A percentile compares a stretch with the other conserved stretches of the same genome.
phyloP scores from a whole-genome alignment of 2,329 filamentous ascomycete species.

The Cadophora malorum region DNA sequence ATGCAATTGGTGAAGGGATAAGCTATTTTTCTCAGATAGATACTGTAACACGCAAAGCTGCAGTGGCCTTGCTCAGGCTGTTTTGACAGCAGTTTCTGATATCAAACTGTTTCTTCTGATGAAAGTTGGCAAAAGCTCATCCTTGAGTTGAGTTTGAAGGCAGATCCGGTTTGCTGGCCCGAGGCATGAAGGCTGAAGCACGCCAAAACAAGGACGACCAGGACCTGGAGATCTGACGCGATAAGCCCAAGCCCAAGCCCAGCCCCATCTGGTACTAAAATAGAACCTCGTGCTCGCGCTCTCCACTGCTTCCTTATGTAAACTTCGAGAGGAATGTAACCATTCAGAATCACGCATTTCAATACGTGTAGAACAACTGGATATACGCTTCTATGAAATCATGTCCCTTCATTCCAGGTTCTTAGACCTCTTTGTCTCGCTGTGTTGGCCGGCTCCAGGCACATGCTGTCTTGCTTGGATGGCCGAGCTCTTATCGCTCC shows the following conservation, averaged over 20 bases:
- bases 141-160: conserved; percentile 1
- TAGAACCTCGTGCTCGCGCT: not conserved
- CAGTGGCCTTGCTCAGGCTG: not conserved
- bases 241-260: not conserved
- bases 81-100: conserved; percentile 3
- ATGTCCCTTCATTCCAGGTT: not conserved
- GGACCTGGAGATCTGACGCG: conserved; percentile 11
- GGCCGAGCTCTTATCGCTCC: conserved; percentile 16
- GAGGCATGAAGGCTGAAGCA: conserved; percentile 11
- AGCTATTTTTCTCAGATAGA: not conserved
- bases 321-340: not conserved
- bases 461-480: conserved; percentile 13
- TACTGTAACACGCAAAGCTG: not conserved
- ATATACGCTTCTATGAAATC: not conserved
- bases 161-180: conserved; percentile 7
- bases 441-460: not conserved
- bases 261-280: not conserved
- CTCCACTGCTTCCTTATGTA: not conserved
- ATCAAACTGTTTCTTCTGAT: not conserved
- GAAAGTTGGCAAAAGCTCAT: not conserved
- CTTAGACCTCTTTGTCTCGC: not conserved
- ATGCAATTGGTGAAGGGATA: not conserved
- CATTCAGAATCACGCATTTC: not conserved
- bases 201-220: conserved; percentile 3
- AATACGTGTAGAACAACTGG: conserved; percentile 8